Base-by-base conservation (phyloP, 2,329 filamentous ascomycete species). In the Lasiodiplodia sp. region DNA sequence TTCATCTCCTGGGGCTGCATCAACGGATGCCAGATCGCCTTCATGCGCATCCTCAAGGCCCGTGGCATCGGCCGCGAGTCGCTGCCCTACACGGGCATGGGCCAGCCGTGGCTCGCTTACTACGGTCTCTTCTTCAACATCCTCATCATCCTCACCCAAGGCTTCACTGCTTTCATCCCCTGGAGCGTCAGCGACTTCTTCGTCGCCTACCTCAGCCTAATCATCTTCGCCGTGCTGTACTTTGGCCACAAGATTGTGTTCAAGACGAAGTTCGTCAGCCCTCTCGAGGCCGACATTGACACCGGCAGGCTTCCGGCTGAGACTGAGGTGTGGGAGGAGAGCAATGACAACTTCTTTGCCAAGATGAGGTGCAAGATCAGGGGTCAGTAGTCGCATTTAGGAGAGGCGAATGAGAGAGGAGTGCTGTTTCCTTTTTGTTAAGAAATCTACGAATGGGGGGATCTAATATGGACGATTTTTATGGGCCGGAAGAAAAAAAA, bases 181-280 rank as follows among this genome's bases (percentile, higher is more conserved):
- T 80, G 79, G 79, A 73, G 69, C 55, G 73, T 73, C 2, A 71
- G 76, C 64, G 68, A 75, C 21, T 81, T 81, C 71, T 80, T 81
- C 71, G 77, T 80, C 53, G 74, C 76, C 1, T 81, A 81, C 70
- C 72, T 81, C 70, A 79, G 77, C 69, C 65, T 81, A 66, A 79
- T 80, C 55, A 72, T 80, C 5, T 80, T 80, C 70, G 74, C 70
- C 2, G 78, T 82, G 0, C 81, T 91, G 0, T 92, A 91, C 73
- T 7, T 87, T 14, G 87, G 84, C 2, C 90, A 91, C 81, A 95
- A 79, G 72, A 31, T 78, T 25, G 66, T 75, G 1, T 78, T 75
- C 25, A 73, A 78, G 68, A 78, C 76, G 57, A 75, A 75, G 44
- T 80, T 84, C 56, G 75, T 84, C 70, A 78, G 77, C 10, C 73